Percentiles rank a stretch among this genome's conserved stretches.
These are phyloP conservation scores for Fusarium pininemorale DNA, from an alignment of 2,329 filamentous ascomycete species.

Conservation along the genomic window DNA sequence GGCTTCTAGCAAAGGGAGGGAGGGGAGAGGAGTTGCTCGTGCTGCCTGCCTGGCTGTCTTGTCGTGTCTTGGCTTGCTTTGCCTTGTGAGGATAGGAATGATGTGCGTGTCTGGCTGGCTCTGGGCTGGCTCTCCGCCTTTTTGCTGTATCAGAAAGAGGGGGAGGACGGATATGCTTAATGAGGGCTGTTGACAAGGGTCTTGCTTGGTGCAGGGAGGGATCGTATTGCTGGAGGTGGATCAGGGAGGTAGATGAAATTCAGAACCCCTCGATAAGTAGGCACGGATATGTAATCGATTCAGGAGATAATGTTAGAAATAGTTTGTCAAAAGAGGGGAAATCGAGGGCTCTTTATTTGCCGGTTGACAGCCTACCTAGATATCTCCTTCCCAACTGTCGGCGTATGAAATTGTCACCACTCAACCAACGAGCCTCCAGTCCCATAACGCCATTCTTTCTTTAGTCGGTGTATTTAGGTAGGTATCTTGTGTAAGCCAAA, in stretches of 20 bases:
- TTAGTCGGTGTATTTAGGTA: neutral
- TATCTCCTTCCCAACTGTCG: neutral
- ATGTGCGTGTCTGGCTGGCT: conserved; percentile 47
- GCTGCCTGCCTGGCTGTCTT: conserved; percentile 10
- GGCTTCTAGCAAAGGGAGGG: conserved; percentile 42
- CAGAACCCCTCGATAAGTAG: neutral
- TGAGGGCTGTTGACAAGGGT: conserved; percentile 17
- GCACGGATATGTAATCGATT: neutral
- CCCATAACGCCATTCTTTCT: conserved; percentile 8
- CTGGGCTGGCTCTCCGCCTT: conserved; percentile 4
- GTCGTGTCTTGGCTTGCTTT: neutral
- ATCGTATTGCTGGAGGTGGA: conserved; percentile 10
- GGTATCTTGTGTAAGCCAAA: conserved; percentile 17
- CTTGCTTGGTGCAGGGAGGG: conserved; percentile 18
- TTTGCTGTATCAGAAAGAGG: conserved; percentile 12
- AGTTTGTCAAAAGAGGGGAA: neutral
- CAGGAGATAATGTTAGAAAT: neutral
- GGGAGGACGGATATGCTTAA: conserved; percentile 20
- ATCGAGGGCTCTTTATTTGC: neutral
- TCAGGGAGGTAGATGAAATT: conserved; percentile 17
- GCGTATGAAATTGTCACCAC: neutral
- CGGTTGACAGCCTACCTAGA: neutral
- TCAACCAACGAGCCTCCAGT: neutral
- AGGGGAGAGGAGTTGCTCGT: conserved; percentile 33
- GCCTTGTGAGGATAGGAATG: conserved; percentile 27